Percentiles rank a stretch among this genome's conserved stretches.
Evolutionary conservation across 2,329 filamentous ascomycete species (phyloP).

Genomic region (Fusarium proliferatum): DNA sequence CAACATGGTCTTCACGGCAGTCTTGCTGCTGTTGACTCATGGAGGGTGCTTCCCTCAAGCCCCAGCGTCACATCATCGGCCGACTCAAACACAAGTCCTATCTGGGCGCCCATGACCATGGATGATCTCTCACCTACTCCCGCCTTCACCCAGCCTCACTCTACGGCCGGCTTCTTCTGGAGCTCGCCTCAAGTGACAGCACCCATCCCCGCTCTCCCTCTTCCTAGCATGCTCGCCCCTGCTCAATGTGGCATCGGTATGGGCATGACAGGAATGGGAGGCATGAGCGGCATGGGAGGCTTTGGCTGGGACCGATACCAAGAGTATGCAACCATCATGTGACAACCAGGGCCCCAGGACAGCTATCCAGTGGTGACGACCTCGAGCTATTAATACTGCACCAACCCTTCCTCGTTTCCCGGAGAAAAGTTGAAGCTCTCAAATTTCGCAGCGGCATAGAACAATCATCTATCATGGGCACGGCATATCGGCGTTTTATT

Average conservation of each 20-base stretch:
- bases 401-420: slow-evolving; percentile 48
- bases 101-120: slow-evolving; percentile 85
- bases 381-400: slow-evolving; percentile 56
- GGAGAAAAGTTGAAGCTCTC: slow-evolving; percentile 49
- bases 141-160: slow-evolving; percentile 79
- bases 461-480: slow-evolving; percentile 51
- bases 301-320: slow-evolving; percentile 91
- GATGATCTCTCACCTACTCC: slow-evolving; percentile 83
- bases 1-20: slow-evolving; percentile 73
- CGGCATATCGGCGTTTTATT: slow-evolving; percentile 54
- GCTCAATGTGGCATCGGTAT: slow-evolving; percentile 82
- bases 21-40: slow-evolving; percentile 80
- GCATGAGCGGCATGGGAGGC: slow-evolving; percentile 68
- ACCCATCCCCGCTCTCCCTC: slow-evolving; percentile 79
- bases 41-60: slow-evolving; percentile 91
- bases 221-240: slow-evolving; percentile 87
- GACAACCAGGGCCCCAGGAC: slow-evolving; percentile 69
- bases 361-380: slow-evolving; percentile 61
- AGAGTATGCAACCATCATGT: slow-evolving; percentile 89
- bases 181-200: slow-evolving; percentile 80
- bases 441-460: slow-evolving; percentile 54
- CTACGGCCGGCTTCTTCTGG: slow-evolving; percentile 81
- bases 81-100: slow-evolving; percentile 74
- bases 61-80: slow-evolving; percentile 80
- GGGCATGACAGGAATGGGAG: slow-evolving; percentile 76